These are phyloP conservation scores for Pisolithus microcarpus DNA, from an alignment of 768 basidiomycete species.

Conservation along the genomic window DNA sequence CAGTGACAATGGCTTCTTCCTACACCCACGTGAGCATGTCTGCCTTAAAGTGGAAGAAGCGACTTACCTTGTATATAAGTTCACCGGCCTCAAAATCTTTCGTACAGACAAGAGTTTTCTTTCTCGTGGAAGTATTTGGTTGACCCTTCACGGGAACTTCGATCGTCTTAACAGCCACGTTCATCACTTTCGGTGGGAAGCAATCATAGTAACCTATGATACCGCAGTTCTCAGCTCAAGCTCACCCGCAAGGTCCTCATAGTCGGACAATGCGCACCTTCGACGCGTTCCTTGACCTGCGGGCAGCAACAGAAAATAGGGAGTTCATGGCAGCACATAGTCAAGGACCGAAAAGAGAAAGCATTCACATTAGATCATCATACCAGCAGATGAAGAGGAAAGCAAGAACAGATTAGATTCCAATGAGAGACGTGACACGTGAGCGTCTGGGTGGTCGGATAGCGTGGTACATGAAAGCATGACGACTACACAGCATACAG, in stretches of 20 bases:
- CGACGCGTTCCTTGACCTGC: conserved; percentile 59
- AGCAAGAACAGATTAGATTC: conserved; percentile 12
- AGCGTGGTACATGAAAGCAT: conserved; percentile 18
- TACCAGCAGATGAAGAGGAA: conserved; percentile 16
- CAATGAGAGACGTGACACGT: conserved; percentile 9
- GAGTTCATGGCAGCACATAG: conserved; percentile 11
- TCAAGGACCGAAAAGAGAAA: conserved; percentile 25
- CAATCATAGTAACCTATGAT: conserved; percentile 64
- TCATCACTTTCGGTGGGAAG: conserved; percentile 70
- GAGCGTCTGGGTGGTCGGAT: conserved; percentile 6
- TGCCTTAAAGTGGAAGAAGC: not conserved
- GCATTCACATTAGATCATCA: conserved; percentile 56
- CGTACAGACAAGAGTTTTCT: conserved; percentile 52
- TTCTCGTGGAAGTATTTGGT: conserved; percentile 24
- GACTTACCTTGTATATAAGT: conserved; percentile 63
- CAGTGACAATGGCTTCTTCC: conserved; percentile 70
- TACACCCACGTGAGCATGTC: conserved; percentile 24
- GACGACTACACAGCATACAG: conserved; percentile 26
- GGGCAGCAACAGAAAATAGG: conserved; percentile 8
- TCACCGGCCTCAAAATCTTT: conserved; percentile 68
- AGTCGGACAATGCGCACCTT: conserved; percentile 57
- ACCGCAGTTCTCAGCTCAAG: conserved; percentile 14
- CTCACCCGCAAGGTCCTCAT: conserved; percentile 1
- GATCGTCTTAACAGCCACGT: conserved; percentile 51
- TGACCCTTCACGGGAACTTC: conserved; percentile 19